Percentiles rank a stretch among this genome's conserved stretches.
Conservation (phyloP, 202 grass and related monocot species). For the Schoenoplectus triqueter region DNA sequence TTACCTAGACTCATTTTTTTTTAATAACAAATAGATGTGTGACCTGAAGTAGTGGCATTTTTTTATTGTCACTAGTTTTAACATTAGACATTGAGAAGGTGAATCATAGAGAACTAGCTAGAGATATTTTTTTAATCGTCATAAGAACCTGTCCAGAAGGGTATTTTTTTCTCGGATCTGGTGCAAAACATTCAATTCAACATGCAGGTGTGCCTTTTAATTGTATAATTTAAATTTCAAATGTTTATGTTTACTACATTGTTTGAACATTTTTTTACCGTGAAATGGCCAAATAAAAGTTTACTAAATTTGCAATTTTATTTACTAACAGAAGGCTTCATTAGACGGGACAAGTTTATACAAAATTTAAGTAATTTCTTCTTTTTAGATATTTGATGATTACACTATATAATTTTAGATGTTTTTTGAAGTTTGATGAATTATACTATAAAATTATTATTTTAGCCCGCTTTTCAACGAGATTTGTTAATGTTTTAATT, state of each 20-base stretch:
- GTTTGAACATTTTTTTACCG: not conserved
- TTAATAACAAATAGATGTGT: not conserved
- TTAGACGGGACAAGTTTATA: too few species aligned
- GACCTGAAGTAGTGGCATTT: conserved; percentile 16
- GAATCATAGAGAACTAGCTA: not conserved
- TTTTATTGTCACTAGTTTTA: not conserved
- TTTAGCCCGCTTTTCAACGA: not conserved
- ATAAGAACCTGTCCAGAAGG: not conserved
- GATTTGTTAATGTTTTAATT: not conserved
- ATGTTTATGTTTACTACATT: not conserved
- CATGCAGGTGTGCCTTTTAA: not conserved
- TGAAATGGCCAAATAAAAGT: not conserved
- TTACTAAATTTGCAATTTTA: too few species aligned
- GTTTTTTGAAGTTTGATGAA: not conserved
- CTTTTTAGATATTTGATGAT: too few species aligned
- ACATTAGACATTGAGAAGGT: not conserved
- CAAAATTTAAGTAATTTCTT: too few species aligned
- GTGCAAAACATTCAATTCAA: conserved; percentile 16
- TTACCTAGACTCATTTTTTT: not conserved
- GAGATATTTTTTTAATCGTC: not conserved
- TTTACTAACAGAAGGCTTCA: too few species aligned
- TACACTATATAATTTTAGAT: too few species aligned
- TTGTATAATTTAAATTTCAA: not conserved
- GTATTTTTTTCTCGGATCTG: conserved; percentile 11
- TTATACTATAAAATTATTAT: not conserved